Evolutionary conservation across 495 filamentous ascomycete genomes (phyloP).

Genomic region (Penicillium egyptiacum): DNA sequence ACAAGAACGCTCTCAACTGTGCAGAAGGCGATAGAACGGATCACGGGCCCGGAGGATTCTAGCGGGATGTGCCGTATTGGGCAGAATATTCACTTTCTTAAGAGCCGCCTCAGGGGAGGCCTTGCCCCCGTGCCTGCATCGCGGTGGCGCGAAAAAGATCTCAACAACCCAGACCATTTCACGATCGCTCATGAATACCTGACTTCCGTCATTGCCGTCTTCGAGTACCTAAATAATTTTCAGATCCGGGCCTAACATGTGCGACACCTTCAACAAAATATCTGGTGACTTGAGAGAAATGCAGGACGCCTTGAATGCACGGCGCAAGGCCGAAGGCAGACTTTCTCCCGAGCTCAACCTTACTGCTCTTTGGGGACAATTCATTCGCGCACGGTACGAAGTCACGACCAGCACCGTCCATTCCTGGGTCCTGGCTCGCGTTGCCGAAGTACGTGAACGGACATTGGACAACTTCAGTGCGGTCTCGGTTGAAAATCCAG

Average conservation of each 20-base stretch:
- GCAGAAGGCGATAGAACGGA: not conserved
- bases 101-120: constrained; percentile 3
- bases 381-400: constrained; percentile 9
- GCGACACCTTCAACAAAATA: constrained; percentile 6
- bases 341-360: not conserved
- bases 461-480: not conserved
- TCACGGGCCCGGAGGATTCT: not conserved
- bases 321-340: not conserved
- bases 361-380: constrained; percentile 5
- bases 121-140: constrained; percentile 2
- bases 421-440: constrained; percentile 2
- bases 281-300: constrained; percentile 1
- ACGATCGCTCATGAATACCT: constrained; percentile 3
- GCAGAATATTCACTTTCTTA: not conserved
- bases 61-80: not conserved
- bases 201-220: constrained; percentile 4
- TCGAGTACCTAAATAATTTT: constrained; percentile 3
- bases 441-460: constrained; percentile 3
- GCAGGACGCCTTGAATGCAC: constrained; percentile 6
- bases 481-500: not conserved
- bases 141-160: constrained; percentile 5
- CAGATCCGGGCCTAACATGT: constrained; percentile 1
- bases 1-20: not conserved
- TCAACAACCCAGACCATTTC: constrained; percentile 4
- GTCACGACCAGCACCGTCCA: constrained; percentile 8